Conservation (phyloP, 139 green algal genomes). For the Coelastrella sp. region DNA sequence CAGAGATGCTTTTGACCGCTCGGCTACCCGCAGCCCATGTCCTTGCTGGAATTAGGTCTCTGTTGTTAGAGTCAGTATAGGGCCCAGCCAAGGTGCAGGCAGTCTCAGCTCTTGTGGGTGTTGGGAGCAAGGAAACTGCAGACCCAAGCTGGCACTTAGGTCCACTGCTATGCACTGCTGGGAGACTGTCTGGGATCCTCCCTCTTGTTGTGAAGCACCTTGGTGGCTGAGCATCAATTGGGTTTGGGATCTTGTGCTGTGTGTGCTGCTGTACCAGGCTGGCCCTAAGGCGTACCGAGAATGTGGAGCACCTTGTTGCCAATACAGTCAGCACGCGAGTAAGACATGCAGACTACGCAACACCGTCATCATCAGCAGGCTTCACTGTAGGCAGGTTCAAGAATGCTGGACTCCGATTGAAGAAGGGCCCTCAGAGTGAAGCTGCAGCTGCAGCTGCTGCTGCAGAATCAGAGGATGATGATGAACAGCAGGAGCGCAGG, state of each 20-base stretch:
- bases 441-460: not conserved
- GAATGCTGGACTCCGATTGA: not conserved
- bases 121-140: no score
- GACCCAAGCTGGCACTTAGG: no score
- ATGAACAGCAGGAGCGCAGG: not conserved
- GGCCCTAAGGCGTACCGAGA: not conserved
- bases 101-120: no score
- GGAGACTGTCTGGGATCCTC: not conserved
- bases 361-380: not conserved
- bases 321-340: not conserved
- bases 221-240: no score
- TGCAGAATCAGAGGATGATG: not conserved
- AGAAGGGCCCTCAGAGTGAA: not conserved
- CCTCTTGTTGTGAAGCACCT: no score
- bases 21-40: no score
- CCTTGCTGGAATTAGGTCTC: no score
- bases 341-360: not conserved
- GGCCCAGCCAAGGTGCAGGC: no score
- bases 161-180: no score
- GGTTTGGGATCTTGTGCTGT: no score
- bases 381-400: not conserved
- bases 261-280: not conserved
- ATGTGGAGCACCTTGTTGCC: not conserved
- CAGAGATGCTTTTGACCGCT: no score
- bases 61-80: no score